A percentile compares a stretch with the other conserved stretches of the same genome.
These are phyloP conservation scores for Cutaneotrichosporon sp. DNA, from an alignment of 1,284 basidiomycete species.

Conservation along the genomic window DNA sequence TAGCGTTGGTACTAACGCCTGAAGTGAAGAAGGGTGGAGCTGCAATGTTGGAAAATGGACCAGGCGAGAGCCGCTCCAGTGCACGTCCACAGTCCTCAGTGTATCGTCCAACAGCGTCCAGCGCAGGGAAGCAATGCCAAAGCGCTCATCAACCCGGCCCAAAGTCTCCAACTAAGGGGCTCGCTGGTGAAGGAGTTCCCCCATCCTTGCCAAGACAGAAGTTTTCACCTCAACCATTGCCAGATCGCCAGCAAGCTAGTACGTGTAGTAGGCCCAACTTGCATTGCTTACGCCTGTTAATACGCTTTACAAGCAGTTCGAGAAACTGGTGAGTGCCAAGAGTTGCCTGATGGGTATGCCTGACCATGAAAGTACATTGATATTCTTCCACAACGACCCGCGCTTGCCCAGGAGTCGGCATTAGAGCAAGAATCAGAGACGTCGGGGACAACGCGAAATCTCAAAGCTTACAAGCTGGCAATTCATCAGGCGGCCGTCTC, in stretches of 20 bases:
- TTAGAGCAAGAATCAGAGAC: constrained; percentile 39
- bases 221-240: constrained; percentile 29
- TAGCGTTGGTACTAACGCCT: too few species aligned
- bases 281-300: constrained; percentile 18
- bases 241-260: constrained; percentile 40
- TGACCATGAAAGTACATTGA: constrained; percentile 25
- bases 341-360: neutral
- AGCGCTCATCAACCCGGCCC: neutral
- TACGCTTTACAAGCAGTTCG: constrained; percentile 36
- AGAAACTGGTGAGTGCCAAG: constrained; percentile 30
- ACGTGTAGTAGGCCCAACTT: constrained; percentile 3
- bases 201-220: constrained; percentile 20
- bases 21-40: too few species aligned
- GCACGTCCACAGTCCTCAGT: neutral
- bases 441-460: constrained; percentile 28
- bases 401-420: constrained; percentile 34
- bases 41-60: too few species aligned
- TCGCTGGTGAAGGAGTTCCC: neutral
- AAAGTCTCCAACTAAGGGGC: too few species aligned
- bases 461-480: constrained; percentile 41
- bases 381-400: constrained; percentile 27
- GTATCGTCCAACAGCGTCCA: too few species aligned
- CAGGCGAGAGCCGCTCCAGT: neutral
- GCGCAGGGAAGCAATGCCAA: too few species aligned
- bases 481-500: constrained; percentile 45